Conservation (phyloP, 2,329 filamentous ascomycete genomes). For the Rhinocladiella similis region DNA sequence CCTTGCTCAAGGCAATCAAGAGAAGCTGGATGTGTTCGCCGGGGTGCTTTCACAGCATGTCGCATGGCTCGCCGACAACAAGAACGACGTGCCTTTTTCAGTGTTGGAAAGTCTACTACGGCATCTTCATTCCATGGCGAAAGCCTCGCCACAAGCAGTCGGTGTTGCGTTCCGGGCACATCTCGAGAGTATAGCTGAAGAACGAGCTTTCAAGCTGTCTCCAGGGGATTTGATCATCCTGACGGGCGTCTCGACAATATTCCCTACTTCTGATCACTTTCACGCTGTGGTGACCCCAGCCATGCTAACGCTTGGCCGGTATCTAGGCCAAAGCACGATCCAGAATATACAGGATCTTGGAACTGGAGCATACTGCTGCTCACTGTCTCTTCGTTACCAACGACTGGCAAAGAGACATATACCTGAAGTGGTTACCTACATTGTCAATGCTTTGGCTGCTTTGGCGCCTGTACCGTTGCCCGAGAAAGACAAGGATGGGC, state of each 20-base stretch:
- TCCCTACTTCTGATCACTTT: slow-evolving; percentile 96
- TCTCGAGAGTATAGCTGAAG: slow-evolving; percentile 57
- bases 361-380: slow-evolving; percentile 75
- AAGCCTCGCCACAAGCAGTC: slow-evolving; percentile 78
- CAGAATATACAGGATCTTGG: slow-evolving; percentile 65
- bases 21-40: slow-evolving; percentile 64
- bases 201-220: slow-evolving; percentile 52
- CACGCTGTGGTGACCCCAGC: slow-evolving; percentile 92
- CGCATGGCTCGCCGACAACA: slow-evolving; percentile 56
- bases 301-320: slow-evolving; percentile 79
- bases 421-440: slow-evolving; percentile 83
- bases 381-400: slow-evolving; percentile 80
- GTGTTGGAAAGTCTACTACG: slow-evolving; percentile 78
- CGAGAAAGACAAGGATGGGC: slow-evolving; percentile 9
- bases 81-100: slow-evolving; percentile 52
- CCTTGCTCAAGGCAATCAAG: slow-evolving; percentile 80
- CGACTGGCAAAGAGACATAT: slow-evolving; percentile 80
- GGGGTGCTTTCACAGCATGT: slow-evolving; percentile 55
- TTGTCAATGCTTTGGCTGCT: slow-evolving; percentile 69
- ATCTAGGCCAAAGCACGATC: slow-evolving; percentile 75
- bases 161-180: slow-evolving; percentile 75
- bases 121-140: slow-evolving; percentile 89
- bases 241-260: slow-evolving; percentile 79
- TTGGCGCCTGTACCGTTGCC: slow-evolving; percentile 46
- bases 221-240: slow-evolving; percentile 80